phyloP scores from a whole-genome alignment of 2,329 filamentous ascomycete genomes.

The Blastomyces parvus region DNA sequence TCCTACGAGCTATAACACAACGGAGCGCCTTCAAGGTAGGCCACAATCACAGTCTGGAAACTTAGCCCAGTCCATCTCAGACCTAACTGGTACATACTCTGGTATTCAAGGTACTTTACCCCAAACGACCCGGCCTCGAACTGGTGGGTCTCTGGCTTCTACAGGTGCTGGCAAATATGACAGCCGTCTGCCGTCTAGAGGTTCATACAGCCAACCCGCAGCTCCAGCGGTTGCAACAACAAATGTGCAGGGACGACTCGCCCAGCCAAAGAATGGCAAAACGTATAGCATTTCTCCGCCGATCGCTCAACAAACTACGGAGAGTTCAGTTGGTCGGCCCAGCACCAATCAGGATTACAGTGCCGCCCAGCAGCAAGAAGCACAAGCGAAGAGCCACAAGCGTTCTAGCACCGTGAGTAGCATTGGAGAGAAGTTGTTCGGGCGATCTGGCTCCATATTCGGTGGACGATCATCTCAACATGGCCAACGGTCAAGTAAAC shows the following conservation, averaged over 20 bases:
- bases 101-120: conserved; percentile 35
- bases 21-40: conserved; percentile 19
- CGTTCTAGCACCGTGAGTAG: conserved; percentile 68
- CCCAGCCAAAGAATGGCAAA: conserved; percentile 60
- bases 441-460: conserved; percentile 72
- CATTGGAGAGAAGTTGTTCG: conserved; percentile 75
- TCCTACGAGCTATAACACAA: conserved; percentile 15
- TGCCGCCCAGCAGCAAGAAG: conserved; percentile 40
- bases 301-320: conserved; percentile 48
- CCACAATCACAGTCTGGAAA: conserved; percentile 42
- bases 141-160: conserved; percentile 69
- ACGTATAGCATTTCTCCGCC: conserved; percentile 64
- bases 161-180: conserved; percentile 37
- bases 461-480: conserved; percentile 43
- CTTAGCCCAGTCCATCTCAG: conserved; percentile 45
- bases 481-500: conserved; percentile 47
- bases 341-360: conserved; percentile 50
- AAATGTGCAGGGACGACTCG: conserved; percentile 80
- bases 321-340: conserved; percentile 51
- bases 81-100: conserved; percentile 47
- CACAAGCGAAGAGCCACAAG: conserved; percentile 47
- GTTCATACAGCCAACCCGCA: conserved; percentile 79
- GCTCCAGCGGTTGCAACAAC: conserved; percentile 80
- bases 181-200: conserved; percentile 58
- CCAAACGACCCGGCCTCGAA: conserved; percentile 57